phyloP scores from a whole-genome alignment of 768 basidiomycete species.

The Pulveroboletus sp. region DNA sequence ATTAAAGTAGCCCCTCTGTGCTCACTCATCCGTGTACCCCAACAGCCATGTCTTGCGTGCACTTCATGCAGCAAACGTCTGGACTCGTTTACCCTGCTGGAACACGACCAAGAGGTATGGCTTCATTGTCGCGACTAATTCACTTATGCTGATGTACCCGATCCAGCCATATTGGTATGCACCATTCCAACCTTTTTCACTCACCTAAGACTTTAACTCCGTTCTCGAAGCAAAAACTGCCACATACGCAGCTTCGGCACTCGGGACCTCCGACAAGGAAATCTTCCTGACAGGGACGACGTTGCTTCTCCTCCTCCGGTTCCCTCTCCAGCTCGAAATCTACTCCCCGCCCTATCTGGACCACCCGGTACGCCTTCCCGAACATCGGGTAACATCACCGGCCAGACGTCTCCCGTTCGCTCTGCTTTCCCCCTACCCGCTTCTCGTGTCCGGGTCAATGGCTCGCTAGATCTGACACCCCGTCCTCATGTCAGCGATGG shows the following conservation, averaged over 20 bases:
- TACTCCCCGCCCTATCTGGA: conserved; percentile 15
- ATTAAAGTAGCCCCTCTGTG: not conserved
- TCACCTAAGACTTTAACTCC: not conserved
- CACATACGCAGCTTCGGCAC: conserved; percentile 81
- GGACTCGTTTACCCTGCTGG: conserved; percentile 72
- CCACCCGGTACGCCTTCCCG: conserved; percentile 8
- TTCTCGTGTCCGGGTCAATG: conserved; percentile 18
- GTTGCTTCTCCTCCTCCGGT: conserved; percentile 34
- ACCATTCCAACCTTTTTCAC: not conserved
- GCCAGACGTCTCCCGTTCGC: conserved; percentile 28
- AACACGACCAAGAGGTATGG: conserved; percentile 79
- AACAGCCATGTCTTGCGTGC: conserved; percentile 77
- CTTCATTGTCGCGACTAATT: not conserved
- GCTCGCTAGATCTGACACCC: conserved; percentile 26
- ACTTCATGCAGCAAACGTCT: conserved; percentile 73
- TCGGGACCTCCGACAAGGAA: conserved; percentile 66
- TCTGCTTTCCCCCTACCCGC: conserved; percentile 34
- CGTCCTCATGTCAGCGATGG: conserved; percentile 13
- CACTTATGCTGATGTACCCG: conserved; percentile 1
- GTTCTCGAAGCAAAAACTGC: conserved; percentile 65
- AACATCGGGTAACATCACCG: conserved; percentile 20
- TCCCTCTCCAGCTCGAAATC: conserved; percentile 27
- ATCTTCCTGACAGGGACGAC: conserved; percentile 53
- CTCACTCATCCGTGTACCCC: conserved; percentile 1
- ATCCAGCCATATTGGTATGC: conserved; percentile 45